Conservation (phyloP, 2,329 filamentous ascomycete species). For the Aspergillus pseudonomiae region DNA sequence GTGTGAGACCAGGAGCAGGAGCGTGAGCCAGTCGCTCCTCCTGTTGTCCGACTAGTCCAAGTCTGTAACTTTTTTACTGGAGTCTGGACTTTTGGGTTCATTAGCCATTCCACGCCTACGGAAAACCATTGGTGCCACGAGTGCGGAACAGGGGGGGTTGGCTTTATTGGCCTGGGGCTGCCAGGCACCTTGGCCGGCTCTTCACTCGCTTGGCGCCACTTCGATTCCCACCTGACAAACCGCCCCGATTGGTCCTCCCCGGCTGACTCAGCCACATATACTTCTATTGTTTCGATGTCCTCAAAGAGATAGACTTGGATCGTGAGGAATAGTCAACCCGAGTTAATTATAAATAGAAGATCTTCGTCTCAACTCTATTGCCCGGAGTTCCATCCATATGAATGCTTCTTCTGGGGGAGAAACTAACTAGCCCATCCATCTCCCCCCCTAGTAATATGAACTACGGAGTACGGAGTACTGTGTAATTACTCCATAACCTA, state of each 20-base stretch:
- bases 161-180: slow-evolving; percentile 7
- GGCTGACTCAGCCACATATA: background rate
- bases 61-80: background rate
- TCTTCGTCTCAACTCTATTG: background rate
- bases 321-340: background rate
- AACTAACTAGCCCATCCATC: background rate
- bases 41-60: slow-evolving; percentile 1
- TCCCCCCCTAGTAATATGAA: background rate
- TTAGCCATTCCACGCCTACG: slow-evolving; percentile 5
- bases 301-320: background rate
- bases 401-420: background rate
- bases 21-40: background rate
- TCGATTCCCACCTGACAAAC: background rate
- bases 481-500: background rate
- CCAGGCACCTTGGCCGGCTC: slow-evolving; percentile 8
- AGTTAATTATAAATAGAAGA: background rate
- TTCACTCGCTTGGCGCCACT: background rate
- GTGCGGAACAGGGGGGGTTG: slow-evolving; percentile 7
- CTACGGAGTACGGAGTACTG: background rate
- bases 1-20: background rate
- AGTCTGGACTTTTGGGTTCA: slow-evolving; percentile 9
- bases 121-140: slow-evolving; percentile 6
- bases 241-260: background rate
- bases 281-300: background rate
- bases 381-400: background rate